Evolutionary conservation across 306 rosid species (phyloP), one percentile per base, ranked within the genome.

Genomic region (Pyrus pyrifolia): DNA sequence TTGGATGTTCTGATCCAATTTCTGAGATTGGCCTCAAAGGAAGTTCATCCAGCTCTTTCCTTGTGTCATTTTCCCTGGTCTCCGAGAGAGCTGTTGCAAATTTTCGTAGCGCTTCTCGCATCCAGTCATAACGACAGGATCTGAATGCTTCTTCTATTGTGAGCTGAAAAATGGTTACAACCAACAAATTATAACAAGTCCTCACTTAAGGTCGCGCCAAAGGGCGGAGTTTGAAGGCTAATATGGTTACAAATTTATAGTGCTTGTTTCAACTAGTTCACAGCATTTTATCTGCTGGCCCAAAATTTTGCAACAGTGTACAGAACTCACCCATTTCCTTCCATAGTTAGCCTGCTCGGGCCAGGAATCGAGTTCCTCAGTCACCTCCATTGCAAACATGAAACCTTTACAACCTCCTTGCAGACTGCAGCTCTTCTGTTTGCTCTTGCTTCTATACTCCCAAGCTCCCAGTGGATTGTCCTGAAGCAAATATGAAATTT

Each of bases 371-470:
- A 82, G 82, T 79, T 82, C 82, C 64, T 82, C 82, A 49, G 85
- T 82, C 23, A 78, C 85, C 60, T 45, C 29, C 57, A 82, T 59
- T 18, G 82, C 72, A 78, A 73, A 82, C 85, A 82, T 82, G 67
- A 67, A 82, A 18, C 85, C 85, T 82, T 57, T 82, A 53, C 85
- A 82, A 45, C 81, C 78, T 46, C 85, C 85, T 46, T 68, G 72
- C 59, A 18, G 49, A 67, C 62, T 68, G 55, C 71, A 52, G 55
- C 49, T 77, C 5, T 62, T 73, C 79, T 77, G 78, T 11, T 40
- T 82, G 76, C 79, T 82, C 81, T 82, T 82, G 85, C 85, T 82
- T 82, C 81, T 73, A 23, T 68, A 82, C 59, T 59, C 75, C 85
- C 85, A 82, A 33, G 13, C 38, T 68, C 85, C 85, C 23, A 82